A percentile compares a stretch with the other conserved stretches of the same genome.
Conservation (phyloP, 176 grass and related monocot genomes). For the Elymus sibiricus region DNA sequence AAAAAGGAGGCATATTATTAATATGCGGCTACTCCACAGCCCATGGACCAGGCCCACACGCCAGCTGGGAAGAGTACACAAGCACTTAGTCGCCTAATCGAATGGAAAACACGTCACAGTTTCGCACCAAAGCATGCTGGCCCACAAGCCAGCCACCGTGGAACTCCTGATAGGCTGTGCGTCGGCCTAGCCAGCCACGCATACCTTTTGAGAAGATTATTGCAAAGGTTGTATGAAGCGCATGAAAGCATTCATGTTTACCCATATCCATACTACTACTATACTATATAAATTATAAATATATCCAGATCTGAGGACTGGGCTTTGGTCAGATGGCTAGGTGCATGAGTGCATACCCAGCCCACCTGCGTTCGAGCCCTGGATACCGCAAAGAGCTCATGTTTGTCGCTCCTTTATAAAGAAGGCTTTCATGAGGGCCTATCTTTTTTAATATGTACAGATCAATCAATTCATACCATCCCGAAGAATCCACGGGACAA, state of each 20-base stretch:
- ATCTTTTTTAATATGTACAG: background rate
- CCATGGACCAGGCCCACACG: too few relatives aligned
- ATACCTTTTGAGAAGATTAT: background rate
- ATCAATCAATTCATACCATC: background rate
- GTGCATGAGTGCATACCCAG: background rate
- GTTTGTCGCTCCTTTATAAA: background rate
- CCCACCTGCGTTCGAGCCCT: background rate
- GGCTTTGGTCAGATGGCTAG: background rate
- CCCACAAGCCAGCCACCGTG: too few relatives aligned
- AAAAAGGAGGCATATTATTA: background rate
- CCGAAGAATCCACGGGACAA: background rate
- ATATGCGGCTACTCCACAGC: background rate
- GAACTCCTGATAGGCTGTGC: too few relatives aligned
- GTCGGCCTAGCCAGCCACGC: too few relatives aligned
- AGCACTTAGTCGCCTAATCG: too few relatives aligned
- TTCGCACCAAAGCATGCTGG: too few relatives aligned
- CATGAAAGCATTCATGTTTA: background rate
- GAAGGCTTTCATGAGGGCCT: background rate
- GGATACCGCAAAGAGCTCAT: background rate
- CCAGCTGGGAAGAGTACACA: too few relatives aligned
- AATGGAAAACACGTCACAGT: too few relatives aligned
- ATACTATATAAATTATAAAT: slow-evolving; percentile 2
- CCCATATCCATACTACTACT: background rate
- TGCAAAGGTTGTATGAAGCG: slow-evolving; percentile 8
- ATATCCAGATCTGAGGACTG: background rate